Evolutionary conservation across 179 eudicot genomes (phyloP).

Genomic region (Gypsophila paniculata): DNA sequence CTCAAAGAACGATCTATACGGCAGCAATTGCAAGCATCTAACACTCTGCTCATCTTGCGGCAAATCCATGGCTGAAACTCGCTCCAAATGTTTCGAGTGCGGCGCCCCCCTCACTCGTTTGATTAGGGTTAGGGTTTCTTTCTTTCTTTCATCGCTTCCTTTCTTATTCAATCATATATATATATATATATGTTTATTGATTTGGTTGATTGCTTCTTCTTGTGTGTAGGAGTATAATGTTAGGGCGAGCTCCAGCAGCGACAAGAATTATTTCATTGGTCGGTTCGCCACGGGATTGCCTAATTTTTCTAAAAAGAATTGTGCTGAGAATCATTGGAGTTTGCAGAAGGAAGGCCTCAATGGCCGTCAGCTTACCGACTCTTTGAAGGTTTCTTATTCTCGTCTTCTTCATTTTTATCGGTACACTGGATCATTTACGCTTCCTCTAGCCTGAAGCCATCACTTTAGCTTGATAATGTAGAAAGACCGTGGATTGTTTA

Average conservation of each 20-base stretch:
- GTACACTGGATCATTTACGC: too few relatives aligned
- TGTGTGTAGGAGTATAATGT: constrained; percentile 75
- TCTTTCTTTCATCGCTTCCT: not conserved
- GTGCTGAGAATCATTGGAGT: constrained; percentile 72
- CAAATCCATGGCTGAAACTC: constrained; percentile 72
- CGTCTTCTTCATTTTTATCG: too few relatives aligned
- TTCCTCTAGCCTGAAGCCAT: too few relatives aligned
- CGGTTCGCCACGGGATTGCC: constrained; percentile 83
- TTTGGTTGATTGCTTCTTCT: not conserved
- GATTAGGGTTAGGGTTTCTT: constrained; percentile 48
- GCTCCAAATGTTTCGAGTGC: constrained; percentile 59
- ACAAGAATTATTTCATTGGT: constrained; percentile 83
- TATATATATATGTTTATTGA: too few relatives aligned
- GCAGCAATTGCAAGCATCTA: constrained; percentile 92
- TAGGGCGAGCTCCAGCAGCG: constrained; percentile 52
- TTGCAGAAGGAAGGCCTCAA: constrained; percentile 82
- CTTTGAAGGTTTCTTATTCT: too few relatives aligned
- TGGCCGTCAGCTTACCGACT: constrained; percentile 62
- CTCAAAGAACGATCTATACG: constrained; percentile 61
- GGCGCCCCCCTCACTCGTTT: constrained; percentile 65
- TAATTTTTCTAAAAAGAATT: constrained; percentile 76
- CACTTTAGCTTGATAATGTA: too few relatives aligned
- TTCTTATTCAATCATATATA: not conserved
- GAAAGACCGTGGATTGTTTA: too few relatives aligned
- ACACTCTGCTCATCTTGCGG: constrained; percentile 80